These are phyloP conservation scores for Eucalyptus pauciflora DNA, from an alignment of 345 rosid species.

Conservation along the genomic window DNA sequence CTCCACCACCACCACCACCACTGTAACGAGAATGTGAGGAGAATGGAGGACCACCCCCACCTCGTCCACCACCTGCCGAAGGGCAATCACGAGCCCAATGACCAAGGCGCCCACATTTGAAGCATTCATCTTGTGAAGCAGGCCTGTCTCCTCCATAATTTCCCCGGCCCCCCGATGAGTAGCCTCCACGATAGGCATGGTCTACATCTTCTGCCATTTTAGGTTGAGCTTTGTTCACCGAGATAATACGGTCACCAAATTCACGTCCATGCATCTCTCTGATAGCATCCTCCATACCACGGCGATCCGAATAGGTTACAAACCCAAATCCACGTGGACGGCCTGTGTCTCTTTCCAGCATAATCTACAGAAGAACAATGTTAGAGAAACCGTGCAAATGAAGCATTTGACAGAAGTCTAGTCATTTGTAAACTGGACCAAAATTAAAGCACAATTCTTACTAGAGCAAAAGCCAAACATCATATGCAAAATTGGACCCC, in stretches of 20 bases:
- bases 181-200: conserved; percentile 77
- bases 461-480: neutral
- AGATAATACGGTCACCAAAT: conserved; percentile 75
- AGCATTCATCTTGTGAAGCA: conserved; percentile 82
- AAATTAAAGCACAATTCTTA: neutral
- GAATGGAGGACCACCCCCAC: conserved; percentile 50
- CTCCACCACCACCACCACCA: conserved; percentile 57
- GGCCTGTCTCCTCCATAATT: conserved; percentile 62
- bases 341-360: conserved; percentile 93
- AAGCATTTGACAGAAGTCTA: neutral
- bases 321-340: conserved; percentile 98
- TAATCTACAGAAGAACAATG: conserved; percentile 31
- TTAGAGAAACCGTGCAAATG: neutral
- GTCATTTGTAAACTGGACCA: neutral
- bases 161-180: conserved; percentile 60
- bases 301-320: conserved; percentile 82
- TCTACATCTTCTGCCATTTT: conserved; percentile 74
- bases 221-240: conserved; percentile 98
- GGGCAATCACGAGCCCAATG: conserved; percentile 99
- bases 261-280: conserved; percentile 96
- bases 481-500: neutral
- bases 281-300: conserved; percentile 94
- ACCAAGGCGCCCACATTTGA: conserved; percentile 86
- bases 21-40: conserved; percentile 77
- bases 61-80: conserved; percentile 75